These are phyloP conservation scores for Epichloe typhina DNA, from an alignment of 2,329 filamentous ascomycete genomes.

Conservation along the genomic window DNA sequence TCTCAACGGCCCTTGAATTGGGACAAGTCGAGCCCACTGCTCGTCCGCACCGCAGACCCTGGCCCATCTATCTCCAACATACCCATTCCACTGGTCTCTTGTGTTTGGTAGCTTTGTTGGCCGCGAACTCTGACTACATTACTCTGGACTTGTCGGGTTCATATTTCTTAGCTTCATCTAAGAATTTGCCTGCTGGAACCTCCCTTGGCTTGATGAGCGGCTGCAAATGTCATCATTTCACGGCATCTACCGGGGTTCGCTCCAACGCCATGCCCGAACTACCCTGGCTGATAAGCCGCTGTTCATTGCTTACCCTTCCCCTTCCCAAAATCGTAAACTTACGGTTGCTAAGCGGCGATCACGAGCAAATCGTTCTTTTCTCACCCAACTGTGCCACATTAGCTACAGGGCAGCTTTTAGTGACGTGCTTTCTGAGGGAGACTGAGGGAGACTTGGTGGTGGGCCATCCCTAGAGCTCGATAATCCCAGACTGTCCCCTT, in stretches of 20 bases:
- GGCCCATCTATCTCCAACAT: slow-evolving; percentile 6
- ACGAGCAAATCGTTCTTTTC: background rate
- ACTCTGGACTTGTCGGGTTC: background rate
- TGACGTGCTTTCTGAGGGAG: background rate
- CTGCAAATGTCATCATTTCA: background rate
- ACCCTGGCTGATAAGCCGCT: background rate
- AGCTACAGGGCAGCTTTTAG: background rate
- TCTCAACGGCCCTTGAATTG: slow-evolving; percentile 7
- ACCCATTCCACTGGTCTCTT: slow-evolving; percentile 5
- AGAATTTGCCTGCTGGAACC: background rate
- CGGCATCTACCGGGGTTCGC: background rate
- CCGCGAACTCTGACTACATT: slow-evolving; percentile 1
- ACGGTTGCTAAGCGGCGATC: background rate
- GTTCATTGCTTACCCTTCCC: no score
- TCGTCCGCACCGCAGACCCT: slow-evolving; percentile 1
- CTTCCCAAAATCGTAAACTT: background rate
- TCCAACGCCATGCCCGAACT: slow-evolving; percentile 1
- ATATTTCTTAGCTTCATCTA: background rate
- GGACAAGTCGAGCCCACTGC: slow-evolving; percentile 1
- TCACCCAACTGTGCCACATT: background rate
- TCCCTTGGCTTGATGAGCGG: background rate
- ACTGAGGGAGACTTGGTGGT: background rate
- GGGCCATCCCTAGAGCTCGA: background rate
- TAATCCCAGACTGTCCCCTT: background rate
- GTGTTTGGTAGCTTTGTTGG: background rate